phyloP scores from a whole-genome alignment of 257 asterid genomes.

The Knoxia roxburghii region DNA sequence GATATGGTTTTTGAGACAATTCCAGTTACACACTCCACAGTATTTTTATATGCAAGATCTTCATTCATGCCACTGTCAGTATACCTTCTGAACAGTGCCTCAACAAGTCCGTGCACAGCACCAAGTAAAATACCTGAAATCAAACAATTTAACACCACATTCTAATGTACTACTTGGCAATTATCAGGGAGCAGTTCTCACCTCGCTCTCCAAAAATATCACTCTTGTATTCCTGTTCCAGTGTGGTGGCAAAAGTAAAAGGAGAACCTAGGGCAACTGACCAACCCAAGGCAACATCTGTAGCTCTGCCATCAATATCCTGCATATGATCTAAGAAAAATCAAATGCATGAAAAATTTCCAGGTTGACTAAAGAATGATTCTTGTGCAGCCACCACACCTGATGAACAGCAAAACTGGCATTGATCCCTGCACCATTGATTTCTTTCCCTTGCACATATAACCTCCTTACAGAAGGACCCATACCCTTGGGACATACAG shows the following conservation, averaged over 20 bases:
- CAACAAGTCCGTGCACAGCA: conserved; percentile 96
- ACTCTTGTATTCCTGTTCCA: conserved; percentile 87
- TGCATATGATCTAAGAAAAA: conserved; percentile 4
- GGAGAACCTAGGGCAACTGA: conserved; percentile 97
- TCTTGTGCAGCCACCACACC: conserved; percentile 25
- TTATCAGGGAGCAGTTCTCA: conserved; percentile 15
- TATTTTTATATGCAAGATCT: conserved; percentile 88
- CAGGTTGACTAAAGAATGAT: neutral
- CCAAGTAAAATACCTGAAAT: conserved; percentile 84
- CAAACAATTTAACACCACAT: conserved; percentile 14
- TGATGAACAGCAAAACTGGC: conserved; percentile 95
- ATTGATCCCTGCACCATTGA: conserved; percentile 96
- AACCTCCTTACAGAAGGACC: conserved; percentile 99
- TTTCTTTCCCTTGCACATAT: conserved; percentile 91
- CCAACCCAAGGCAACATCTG: conserved; percentile 98
- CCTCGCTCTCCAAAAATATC: conserved; percentile 98
- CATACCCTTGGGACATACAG: conserved; percentile 99
- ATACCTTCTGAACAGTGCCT: conserved; percentile 83
- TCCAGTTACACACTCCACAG: conserved; percentile 92
- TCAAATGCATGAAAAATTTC: conserved; percentile 6
- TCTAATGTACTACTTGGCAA: neutral
- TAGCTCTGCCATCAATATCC: conserved; percentile 98
- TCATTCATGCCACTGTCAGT: conserved; percentile 89
- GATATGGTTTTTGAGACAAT: conserved; percentile 80
- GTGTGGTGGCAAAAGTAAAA: conserved; percentile 84